These are phyloP conservation scores for Hydrangea macrophylla DNA, from an alignment of 148 eudicot species.

Conservation along the genomic window DNA sequence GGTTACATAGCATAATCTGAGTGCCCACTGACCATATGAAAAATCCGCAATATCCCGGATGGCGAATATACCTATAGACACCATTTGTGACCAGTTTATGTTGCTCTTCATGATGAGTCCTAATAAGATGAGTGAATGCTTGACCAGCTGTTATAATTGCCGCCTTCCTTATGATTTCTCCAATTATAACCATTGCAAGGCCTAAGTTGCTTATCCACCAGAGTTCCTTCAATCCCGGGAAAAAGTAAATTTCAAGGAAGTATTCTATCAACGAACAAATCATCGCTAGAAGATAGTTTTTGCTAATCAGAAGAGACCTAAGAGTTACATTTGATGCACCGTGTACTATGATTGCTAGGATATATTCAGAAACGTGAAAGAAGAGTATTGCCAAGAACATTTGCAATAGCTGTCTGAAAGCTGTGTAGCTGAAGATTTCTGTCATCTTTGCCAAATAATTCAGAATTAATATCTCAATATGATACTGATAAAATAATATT, in stretches of 20 bases:
- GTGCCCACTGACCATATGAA: constrained; percentile 72
- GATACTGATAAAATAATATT: not conserved
- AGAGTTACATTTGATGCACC: constrained; percentile 60
- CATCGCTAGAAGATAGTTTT: constrained; percentile 60
- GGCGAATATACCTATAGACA: constrained; percentile 49
- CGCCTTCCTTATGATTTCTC: constrained; percentile 55
- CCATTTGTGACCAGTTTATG: constrained; percentile 61
- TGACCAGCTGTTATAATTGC: constrained; percentile 66
- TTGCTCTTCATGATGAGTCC: constrained; percentile 46
- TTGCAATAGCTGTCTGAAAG: constrained; percentile 51
- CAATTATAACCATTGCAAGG: constrained; percentile 45
- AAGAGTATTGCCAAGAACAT: constrained; percentile 50
- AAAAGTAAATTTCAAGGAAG: constrained; percentile 41
- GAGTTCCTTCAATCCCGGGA: constrained; percentile 52
- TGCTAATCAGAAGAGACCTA: constrained; percentile 60
- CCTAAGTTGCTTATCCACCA: constrained; percentile 64
- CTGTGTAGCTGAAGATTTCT: constrained; percentile 39
- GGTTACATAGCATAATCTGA: constrained; percentile 68
- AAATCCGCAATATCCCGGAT: constrained; percentile 72
- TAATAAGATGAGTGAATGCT: constrained; percentile 68
- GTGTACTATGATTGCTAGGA: constrained; percentile 51
- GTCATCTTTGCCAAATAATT: constrained; percentile 30
- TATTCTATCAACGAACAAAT: constrained; percentile 55
- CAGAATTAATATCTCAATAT: constrained; percentile 6
- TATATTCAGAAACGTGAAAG: constrained; percentile 63